These are phyloP conservation scores for Lentinula lateritia DNA, from an alignment of 768 basidiomycete genomes.

Conservation along the genomic window DNA sequence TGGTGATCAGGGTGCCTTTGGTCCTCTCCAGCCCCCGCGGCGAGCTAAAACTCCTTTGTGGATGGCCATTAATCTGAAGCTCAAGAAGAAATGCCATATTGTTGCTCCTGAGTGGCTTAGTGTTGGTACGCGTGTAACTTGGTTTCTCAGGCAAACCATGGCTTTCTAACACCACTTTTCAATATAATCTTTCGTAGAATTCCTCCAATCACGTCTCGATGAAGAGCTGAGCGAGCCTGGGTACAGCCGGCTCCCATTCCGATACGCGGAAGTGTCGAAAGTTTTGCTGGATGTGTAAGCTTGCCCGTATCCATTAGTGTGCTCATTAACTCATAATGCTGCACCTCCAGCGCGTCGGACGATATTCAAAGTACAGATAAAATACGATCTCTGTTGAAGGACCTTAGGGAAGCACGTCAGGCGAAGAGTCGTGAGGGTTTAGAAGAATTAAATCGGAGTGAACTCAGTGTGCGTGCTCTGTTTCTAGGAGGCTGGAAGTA, in stretches of 20 bases:
- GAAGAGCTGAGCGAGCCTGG: slow-evolving; percentile 68
- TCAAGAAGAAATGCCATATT: slow-evolving; percentile 93
- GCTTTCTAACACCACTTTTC: background rate
- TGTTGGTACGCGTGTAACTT: slow-evolving; percentile 50
- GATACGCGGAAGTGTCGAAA: slow-evolving; percentile 87
- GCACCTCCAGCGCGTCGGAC: slow-evolving; percentile 68
- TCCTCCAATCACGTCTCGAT: slow-evolving; percentile 66
- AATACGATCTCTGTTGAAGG: slow-evolving; percentile 81
- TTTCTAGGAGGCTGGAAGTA: background rate
- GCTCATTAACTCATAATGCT: background rate
- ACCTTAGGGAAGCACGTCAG: slow-evolving; percentile 93
- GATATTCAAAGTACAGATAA: slow-evolving; percentile 84
- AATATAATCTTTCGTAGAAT: slow-evolving; percentile 47
- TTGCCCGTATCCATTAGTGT: background rate
- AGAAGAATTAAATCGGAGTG: slow-evolving; percentile 71
- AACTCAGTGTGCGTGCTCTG: slow-evolving; percentile 57
- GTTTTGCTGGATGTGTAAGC: slow-evolving; percentile 89
- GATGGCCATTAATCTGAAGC: slow-evolving; percentile 92
- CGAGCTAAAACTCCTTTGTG: slow-evolving; percentile 88
- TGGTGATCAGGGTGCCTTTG: slow-evolving; percentile 73
- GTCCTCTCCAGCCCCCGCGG: slow-evolving; percentile 85
- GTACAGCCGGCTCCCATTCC: slow-evolving; percentile 81
- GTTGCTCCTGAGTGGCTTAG: slow-evolving; percentile 86
- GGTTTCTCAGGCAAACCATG: background rate
- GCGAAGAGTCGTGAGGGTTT: slow-evolving; percentile 90